phyloP scores from a whole-genome alignment of 2,329 filamentous ascomycete genomes.

The Pseudocercospora fijiensis region DNA sequence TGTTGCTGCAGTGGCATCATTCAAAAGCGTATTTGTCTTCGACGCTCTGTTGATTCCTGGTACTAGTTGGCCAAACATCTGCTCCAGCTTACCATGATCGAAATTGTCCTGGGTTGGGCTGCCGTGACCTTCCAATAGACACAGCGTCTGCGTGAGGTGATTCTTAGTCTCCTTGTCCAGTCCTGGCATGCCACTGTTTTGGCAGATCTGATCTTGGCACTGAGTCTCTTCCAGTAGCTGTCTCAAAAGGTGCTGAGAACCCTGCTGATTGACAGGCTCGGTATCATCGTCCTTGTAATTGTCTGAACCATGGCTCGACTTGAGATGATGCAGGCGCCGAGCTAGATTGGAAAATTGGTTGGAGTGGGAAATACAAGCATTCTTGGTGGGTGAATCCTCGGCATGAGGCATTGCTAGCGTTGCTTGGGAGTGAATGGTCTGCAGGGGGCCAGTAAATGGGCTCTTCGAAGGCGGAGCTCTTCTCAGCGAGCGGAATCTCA shows the following conservation, averaged over 20 bases:
- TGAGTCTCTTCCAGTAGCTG: not conserved
- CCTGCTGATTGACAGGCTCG: not conserved
- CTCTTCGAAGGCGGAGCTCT: slow-evolving; percentile 28
- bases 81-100: slow-evolving; percentile 3
- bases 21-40: slow-evolving; percentile 6
- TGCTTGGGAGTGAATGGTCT: slow-evolving; percentile 32
- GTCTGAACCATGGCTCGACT: not conserved
- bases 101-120: slow-evolving; percentile 1
- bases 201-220: not conserved
- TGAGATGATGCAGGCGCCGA: not conserved
- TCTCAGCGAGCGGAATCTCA: slow-evolving; percentile 1
- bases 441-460: slow-evolving; percentile 29
- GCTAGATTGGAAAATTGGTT: not conserved
- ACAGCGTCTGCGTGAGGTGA: slow-evolving; percentile 15
- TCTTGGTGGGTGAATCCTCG: not conserved
- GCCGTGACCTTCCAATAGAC: slow-evolving; percentile 10
- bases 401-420: slow-evolving; percentile 15
- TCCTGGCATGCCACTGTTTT: not conserved
- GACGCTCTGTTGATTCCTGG: not conserved
- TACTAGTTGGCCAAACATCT: slow-evolving; percentile 5
- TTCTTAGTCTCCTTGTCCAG: slow-evolving; percentile 11
- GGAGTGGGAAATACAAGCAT: not conserved
- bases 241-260: not conserved
- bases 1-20: slow-evolving; percentile 4
- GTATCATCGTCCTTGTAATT: not conserved